Percentiles rank a stretch among this genome's conserved stretches.
Evolutionary conservation across 305 asterid genomes (phyloP).

Genomic region (Solanum hybrid): DNA sequence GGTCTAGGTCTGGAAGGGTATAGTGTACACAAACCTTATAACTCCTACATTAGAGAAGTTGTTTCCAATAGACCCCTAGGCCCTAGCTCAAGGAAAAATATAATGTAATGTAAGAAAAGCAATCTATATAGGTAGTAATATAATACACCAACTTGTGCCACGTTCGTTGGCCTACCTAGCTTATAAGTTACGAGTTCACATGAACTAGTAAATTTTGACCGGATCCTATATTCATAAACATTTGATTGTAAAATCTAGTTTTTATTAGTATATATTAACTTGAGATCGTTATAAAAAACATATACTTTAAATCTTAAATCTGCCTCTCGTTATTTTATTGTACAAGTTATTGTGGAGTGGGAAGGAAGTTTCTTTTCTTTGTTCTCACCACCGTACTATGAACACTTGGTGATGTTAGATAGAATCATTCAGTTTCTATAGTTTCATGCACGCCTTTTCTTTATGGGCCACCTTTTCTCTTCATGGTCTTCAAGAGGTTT

Average conservation of each 20-base stretch:
- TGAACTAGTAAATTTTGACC: not conserved
- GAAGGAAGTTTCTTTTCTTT: not conserved
- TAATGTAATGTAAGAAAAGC: not conserved
- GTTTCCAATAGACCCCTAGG: not conserved
- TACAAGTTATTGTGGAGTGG: not conserved
- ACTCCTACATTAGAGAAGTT: not conserved
- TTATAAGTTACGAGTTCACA: not conserved
- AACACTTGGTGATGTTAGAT: not conserved
- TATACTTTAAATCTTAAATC: not conserved
- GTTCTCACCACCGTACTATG: not conserved
- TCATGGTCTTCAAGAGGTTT: not conserved
- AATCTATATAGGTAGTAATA: too few species aligned
- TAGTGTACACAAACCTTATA: too few species aligned
- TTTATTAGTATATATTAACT: not conserved
- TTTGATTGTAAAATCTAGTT: not conserved
- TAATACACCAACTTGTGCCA: not conserved
- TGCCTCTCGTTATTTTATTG: accelerated
- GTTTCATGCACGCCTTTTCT: not conserved
- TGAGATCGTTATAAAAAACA: not conserved
- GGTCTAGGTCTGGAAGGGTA: not conserved
- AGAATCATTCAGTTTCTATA: not conserved
- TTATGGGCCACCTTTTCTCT: not conserved
- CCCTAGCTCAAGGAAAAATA: too few species aligned
- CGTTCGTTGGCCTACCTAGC: not conserved
- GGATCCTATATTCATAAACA: not conserved